Evolutionary conservation across 2,329 filamentous ascomycete species (phyloP).

Genomic region (Fusarium siculi): DNA sequence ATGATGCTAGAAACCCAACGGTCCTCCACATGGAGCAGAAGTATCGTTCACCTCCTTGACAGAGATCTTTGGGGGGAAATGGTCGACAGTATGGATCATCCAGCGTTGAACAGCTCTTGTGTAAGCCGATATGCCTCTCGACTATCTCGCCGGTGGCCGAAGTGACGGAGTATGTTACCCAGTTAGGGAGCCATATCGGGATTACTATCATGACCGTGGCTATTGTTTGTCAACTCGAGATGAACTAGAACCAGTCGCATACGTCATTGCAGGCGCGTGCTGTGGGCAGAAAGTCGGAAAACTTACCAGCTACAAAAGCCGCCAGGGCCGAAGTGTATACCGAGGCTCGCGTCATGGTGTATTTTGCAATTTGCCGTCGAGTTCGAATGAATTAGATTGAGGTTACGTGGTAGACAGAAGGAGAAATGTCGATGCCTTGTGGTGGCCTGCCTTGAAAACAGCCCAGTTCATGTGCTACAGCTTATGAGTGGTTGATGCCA

Average conservation of each 20-base stretch:
- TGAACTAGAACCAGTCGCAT: constrained; percentile 1
- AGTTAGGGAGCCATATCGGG: constrained; percentile 75
- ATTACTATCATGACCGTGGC: constrained; percentile 77
- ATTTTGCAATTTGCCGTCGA: neutral
- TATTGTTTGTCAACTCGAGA: constrained; percentile 53
- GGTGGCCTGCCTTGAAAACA: constrained; percentile 30
- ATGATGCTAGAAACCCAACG: constrained; percentile 87
- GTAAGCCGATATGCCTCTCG: constrained; percentile 77
- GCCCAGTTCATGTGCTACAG: constrained; percentile 21
- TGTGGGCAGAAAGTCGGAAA: constrained; percentile 5
- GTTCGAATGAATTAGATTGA: neutral
- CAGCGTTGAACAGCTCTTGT: constrained; percentile 80
- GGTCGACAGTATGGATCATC: constrained; percentile 67
- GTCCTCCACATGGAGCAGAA: constrained; percentile 96
- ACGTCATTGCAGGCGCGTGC: constrained; percentile 41
- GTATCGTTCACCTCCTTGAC: constrained; percentile 64
- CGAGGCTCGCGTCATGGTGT: constrained; percentile 56
- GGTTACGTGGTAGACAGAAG: constrained; percentile 17
- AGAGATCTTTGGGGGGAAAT: constrained; percentile 50
- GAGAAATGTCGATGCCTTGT: constrained; percentile 38
- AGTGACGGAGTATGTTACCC: constrained; percentile 73
- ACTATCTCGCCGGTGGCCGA: constrained; percentile 59
- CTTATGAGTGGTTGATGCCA: constrained; percentile 35
- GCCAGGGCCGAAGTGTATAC: constrained; percentile 57
- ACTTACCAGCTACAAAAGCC: constrained; percentile 58